Base-by-base conservation (phyloP, 2,329 filamentous ascomycete genomes). In the Sarocladium oryzae region DNA sequence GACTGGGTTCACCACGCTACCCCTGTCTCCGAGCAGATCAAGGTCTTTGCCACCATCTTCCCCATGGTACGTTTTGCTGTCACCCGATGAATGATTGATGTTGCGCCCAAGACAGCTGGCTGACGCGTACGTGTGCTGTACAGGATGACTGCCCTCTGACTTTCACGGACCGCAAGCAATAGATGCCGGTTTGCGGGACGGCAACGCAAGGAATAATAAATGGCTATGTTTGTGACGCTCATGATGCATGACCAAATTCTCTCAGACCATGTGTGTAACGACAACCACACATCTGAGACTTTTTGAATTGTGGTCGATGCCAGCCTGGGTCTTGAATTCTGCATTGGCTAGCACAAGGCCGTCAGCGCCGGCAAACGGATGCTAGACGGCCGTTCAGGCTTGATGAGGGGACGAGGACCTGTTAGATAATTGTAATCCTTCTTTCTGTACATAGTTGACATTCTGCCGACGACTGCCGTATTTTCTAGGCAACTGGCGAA, bases 41-140 rank as follows among this genome's bases (percentile, higher is more conserved):
- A 95, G 75, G 92, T 97, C 58, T 99, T 97, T 72, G 93, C 93
- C 36, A 96, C 90, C 24, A 95, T 99, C 60, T 99, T 99, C 79
- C 93, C 93, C 52, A 86, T 87, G 86, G 91, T 95, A 72, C 69
- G 84, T 73, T 49, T 35, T 10, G 49, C 6, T 48, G 24, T 37
- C 53, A 52, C 56, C 28, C 37, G 51, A 4, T 32, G 3, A 15
- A 18, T 15, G 20, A 20, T 28, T 23, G 28, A 4, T 11, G 9
- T n/a, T 18, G 21, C 50, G n/a, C n/a, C n/a, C n/a, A n/a, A n/a
- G n/a, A n/a, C n/a, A n/a, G n/a, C n/a, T n/a, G n/a, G n/a, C n/a
- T n/a, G n/a, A n/a, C n/a, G n/a, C n/a, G n/a, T n/a, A n/a, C n/a
- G n/a, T n/a, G n/a, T 38, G 16, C 4, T 24, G 11, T 1, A 10